These are phyloP conservation scores for Alternaria arbusti DNA, from an alignment of 2,329 filamentous ascomycete species.

Conservation along the genomic window DNA sequence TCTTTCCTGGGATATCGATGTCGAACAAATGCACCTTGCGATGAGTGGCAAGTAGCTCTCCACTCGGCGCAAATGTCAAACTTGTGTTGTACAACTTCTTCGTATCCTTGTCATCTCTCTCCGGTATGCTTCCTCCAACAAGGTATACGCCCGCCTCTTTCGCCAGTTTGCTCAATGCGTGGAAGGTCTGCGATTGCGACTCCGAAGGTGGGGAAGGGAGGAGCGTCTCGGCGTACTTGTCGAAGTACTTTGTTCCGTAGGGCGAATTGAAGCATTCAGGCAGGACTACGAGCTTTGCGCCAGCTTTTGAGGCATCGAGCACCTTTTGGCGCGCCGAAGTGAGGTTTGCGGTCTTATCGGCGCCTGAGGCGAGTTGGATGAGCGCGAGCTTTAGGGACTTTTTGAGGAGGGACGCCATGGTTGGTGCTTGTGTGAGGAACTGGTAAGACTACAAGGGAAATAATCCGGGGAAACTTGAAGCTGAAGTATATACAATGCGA, in stretches of 20 bases:
- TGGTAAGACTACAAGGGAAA: neutral
- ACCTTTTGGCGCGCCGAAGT: slow-evolving; percentile 80
- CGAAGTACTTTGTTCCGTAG: slow-evolving; percentile 91
- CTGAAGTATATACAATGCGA: neutral
- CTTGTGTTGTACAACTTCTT: slow-evolving; percentile 91
- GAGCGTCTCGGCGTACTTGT: slow-evolving; percentile 89
- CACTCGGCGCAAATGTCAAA: slow-evolving; percentile 79
- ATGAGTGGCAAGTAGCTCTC: slow-evolving; percentile 82
- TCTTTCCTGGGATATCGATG: slow-evolving; percentile 95
- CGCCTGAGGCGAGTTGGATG: slow-evolving; percentile 57
- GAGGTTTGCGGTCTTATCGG: slow-evolving; percentile 88
- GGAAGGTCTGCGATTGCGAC: slow-evolving; percentile 80
- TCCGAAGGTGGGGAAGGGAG: slow-evolving; percentile 74
- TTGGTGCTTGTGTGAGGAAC: neutral
- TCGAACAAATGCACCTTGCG: slow-evolving; percentile 97
- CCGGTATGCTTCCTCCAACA: slow-evolving; percentile 91
- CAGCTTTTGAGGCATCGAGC: slow-evolving; percentile 74
- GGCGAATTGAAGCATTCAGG: slow-evolving; percentile 99
- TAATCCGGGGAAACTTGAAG: neutral
- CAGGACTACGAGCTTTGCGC: slow-evolving; percentile 86
- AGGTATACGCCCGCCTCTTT: slow-evolving; percentile 80
- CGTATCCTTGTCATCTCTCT: slow-evolving; percentile 63
- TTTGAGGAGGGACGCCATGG: slow-evolving; percentile 43
- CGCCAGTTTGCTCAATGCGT: slow-evolving; percentile 81
- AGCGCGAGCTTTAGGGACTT: slow-evolving; percentile 49